Base-by-base conservation (phyloP, 306 rosid species). In the Pueraria montana region DNA sequence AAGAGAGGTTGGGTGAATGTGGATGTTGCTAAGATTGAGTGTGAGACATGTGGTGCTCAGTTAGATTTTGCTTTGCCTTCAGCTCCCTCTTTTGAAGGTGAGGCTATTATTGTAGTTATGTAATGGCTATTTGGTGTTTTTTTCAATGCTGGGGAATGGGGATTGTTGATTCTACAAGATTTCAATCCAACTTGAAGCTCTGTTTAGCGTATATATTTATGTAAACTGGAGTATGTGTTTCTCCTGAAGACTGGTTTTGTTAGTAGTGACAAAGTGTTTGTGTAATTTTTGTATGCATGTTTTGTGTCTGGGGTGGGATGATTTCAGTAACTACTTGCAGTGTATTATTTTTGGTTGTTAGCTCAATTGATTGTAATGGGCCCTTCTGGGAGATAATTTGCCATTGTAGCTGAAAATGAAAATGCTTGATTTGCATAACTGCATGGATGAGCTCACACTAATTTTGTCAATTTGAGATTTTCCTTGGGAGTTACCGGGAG, bases 1-100 rank as follows among this genome's bases (percentile, higher is more conserved):
- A 91, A 88, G 84, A 92, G 93, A 86, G 99, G 99, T 81, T 96
- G 99, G 99, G 89, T 92, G 74, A 89, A 85, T 87, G 86, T 87
- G 36, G 97, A 90, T 80, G 91, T 88, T 64, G 86, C 88, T 72
- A 92, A 90, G 83, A 88, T 96, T 84, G 94, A 86, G 84, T 96
- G 99, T 79, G 98, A 96, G 81, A 78, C 93, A 64, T 96, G 99
- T 52, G 85, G 86, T 59, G 91, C 88, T 18, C 78, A 20, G 85
- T 84, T 90, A 66, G 88, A 87, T 79, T 90, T 90, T 87, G 59
- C 87, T 13, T 71, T 61, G 40, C 72, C 83, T n/a, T 74, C 82
- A 16, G 84, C 89, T 72, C 83, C 88, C 0, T 64, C 85, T 20
- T 40, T 38, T 87, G 90, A 83, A 80, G 89, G 90, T 84, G 83